A percentile compares a stretch with the other conserved stretches of the same genome.
Evolutionary conservation across 495 filamentous ascomycete genomes (phyloP).

Genomic region (Daldinia loculata): DNA sequence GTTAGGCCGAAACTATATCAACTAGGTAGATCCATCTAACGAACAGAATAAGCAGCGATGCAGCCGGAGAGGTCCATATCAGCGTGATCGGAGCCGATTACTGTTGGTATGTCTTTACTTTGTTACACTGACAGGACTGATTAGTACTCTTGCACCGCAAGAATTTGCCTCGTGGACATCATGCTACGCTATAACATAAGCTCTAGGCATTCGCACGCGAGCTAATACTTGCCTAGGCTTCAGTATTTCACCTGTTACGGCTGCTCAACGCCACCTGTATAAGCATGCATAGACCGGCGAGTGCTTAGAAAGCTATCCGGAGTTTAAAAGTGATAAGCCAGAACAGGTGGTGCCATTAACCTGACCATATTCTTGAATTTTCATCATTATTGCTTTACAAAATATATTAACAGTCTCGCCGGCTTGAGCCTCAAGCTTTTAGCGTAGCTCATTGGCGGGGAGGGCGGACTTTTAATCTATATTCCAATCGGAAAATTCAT

Average conservation of each 20-base stretch:
- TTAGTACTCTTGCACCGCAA: conserved; percentile 15
- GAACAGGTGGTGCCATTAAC: not conserved
- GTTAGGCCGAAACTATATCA: conserved; percentile 32
- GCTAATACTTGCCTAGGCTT: conserved; percentile 6
- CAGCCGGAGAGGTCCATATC: conserved; percentile 4
- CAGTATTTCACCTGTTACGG: not conserved
- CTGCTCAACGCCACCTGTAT: conserved; percentile 1
- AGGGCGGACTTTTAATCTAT: conserved; percentile 21
- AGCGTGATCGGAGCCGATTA: conserved; percentile 39
- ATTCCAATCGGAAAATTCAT: conserved; percentile 41
- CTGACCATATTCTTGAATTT: not conserved
- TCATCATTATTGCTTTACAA: not conserved
- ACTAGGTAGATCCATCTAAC: conserved; percentile 30
- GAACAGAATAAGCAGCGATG: conserved; percentile 19
- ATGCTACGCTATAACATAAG: conserved; percentile 19
- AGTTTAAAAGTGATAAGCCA: not conserved
- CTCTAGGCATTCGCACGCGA: conserved; percentile 30
- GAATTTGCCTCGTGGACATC: conserved; percentile 21
- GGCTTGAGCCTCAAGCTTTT: conserved; percentile 28
- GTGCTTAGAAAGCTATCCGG: not conserved
- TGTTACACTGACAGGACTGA: conserved; percentile 22
- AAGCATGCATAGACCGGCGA: conserved; percentile 1
- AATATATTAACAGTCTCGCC: conserved; percentile 14
- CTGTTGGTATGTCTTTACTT: not conserved
- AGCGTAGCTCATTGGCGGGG: conserved; percentile 18